Base-by-base conservation (phyloP, 495 filamentous ascomycete species). In the Talaromyces adpressus region DNA sequence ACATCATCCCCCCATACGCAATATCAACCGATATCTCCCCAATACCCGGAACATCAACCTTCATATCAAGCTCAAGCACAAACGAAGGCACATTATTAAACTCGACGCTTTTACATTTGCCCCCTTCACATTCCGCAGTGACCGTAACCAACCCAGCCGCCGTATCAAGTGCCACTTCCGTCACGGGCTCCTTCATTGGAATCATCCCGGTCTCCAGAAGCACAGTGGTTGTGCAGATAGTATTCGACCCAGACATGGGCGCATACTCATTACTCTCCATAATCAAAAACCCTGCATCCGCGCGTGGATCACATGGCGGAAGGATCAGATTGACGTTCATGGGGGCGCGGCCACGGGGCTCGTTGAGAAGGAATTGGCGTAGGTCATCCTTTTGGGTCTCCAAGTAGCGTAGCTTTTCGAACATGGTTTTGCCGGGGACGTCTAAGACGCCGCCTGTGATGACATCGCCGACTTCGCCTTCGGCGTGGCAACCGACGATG, bases 261-360 rank as follows among this genome's bases (percentile, higher is more conserved):
- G 72, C 63, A 41, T 74, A 75, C 45, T 77, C 73, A 20, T 77
- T 70, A 63, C 71, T 73, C 58, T 77, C 75, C 71, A 77, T 74
- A 59, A 76, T 76, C 49, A 77, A 22, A 63, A 77, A 75, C 0
- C 75, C 75, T 7, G 69, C 71, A 65, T 75, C 72, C 7, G 75
- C 75, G 12, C 61, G 62, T 7, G 72, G 72, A 49, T 75, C 66
- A 49, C 72, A 75, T 6, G 73, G 71, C 1, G 75, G 73, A 1
- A 77, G 67, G n/a, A 77, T 16, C 0, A 77, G 65, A 61, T 77
- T 77, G 2, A 64, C 69, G 61, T 69, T 70, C 66, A 72, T 73
- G 1, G 73, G 65, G 6, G 72, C 49, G 2, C 72, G 67, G n/a
- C 75, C 75, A 4, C 73, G 72, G 22, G 73, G 75, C 60, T 77